Evolutionary conservation across 2,329 filamentous ascomycete genomes (phyloP), one percentile per base, ranked within the genome.

Genomic region (Lanzia echinophila): DNA sequence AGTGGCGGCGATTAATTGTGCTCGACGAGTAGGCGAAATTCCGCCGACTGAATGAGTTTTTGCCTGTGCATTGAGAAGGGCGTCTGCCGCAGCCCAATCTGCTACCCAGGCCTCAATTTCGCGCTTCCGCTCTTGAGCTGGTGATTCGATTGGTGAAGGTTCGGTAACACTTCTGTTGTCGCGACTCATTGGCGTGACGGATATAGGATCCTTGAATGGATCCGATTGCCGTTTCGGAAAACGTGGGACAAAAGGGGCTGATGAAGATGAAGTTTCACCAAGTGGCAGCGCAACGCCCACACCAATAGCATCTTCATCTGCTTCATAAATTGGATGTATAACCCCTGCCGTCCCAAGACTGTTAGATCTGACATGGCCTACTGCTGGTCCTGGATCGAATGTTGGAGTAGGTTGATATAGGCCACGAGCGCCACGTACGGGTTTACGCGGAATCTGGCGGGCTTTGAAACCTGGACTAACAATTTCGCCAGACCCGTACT

Each of bases 281-380:
- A 55, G 20, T 38, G 52, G 52, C 39, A 63, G 42, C 3, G 60
- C 62, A 34, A 65, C 19, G 5, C 63, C 62, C 7, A 64, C 59
- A 17, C 48, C 57, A 44, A 47, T 54, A 36, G 62, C 63, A 24
- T 72, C 72, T 54, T 81, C 78, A 48, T 82, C 78, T 58, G 84
- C 82, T 55, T 84, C 82, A 12, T 83, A 81, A 44, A 86, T 86
- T 0, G 81, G 79, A 63, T 83, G 81, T 24, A 85, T 85, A 22
- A 73, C 70, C 3, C 76, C 76, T 32, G 77, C 75, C 45, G 66
- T 67, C 7, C 73, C 73, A 17, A 75, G 73, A 54, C 70, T 75
- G 32, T 73, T 65, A 6, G 59, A 68, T 48, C 77, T 71, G 42
- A 69, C 71, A 48, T 79, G 75, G 12, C 41, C 47, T 8, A 22